Conservation (phyloP, 352 stramenopile species). For the Phytophthora ramorum region DNA sequence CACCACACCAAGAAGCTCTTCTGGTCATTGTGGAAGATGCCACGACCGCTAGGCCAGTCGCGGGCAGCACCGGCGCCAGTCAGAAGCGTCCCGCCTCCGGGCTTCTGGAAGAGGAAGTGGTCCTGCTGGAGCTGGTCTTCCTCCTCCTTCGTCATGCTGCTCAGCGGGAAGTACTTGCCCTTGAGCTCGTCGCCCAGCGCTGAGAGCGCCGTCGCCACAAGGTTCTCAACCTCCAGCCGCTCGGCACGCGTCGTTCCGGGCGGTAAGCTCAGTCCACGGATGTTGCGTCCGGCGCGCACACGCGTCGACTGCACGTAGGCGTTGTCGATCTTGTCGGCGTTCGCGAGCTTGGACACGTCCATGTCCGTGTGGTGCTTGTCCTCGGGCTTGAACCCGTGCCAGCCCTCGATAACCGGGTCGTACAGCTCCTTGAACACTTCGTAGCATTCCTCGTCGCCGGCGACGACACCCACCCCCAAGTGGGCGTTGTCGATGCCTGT, state of each 20-base stretch:
- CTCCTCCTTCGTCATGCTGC: constrained; percentile 91
- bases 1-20: constrained; percentile 92
- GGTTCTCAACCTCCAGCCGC: constrained; percentile 82
- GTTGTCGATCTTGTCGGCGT: constrained; percentile 72
- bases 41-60: constrained; percentile 93
- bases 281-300: constrained; percentile 91
- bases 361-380: constrained; percentile 87
- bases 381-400: constrained; percentile 84
- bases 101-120: constrained; percentile 95
- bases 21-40: constrained; percentile 94
- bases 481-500: constrained; percentile 87
- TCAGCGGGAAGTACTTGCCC: constrained; percentile 91
- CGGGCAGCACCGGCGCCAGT: constrained; percentile 87
- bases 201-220: constrained; percentile 82
- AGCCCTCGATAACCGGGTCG: constrained; percentile 88
- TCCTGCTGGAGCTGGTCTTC: constrained; percentile 92
- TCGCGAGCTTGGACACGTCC: constrained; percentile 76
- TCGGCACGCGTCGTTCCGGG: constrained; percentile 87
- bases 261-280: constrained; percentile 90
- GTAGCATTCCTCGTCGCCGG: constrained; percentile 88
- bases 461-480: constrained; percentile 85
- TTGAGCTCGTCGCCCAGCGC: constrained; percentile 77
- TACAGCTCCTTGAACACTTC: constrained; percentile 84
- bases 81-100: constrained; percentile 85
- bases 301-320: constrained; percentile 93